Base-by-base conservation (phyloP, 345 rosid genomes). In the Eucalyptus paniculata region DNA sequence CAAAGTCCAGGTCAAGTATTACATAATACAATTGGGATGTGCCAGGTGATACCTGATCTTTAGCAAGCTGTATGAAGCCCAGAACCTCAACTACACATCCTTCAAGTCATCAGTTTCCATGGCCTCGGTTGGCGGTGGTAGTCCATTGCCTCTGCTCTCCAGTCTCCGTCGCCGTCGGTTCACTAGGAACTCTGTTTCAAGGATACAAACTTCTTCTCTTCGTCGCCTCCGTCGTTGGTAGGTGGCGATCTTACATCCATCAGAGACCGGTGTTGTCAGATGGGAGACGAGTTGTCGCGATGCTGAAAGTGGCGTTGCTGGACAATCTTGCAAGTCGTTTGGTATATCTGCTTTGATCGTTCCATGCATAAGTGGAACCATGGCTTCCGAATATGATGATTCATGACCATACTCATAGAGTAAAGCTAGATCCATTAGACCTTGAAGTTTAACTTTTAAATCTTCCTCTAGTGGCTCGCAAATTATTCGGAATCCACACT, bases 371-470 rank as follows among this genome's bases (percentile, higher is more conserved):
- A 56, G 62, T 56, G 65, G 14, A 58, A 3, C 28, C 65, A 1
- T 24, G 28, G 65, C 30, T 58, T 56, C 5, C 1, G 0, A 58
- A 58, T 58, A 10, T 11, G 65, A 24, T 5, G 6, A 58, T 58
- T 24, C 1, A 58, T 24, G 14, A 58, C 65, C 0, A 58, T 10
- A 10, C 1, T 58, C 28, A 0, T 9, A 23, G 30, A 58, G 65
- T 19, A 54, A 54, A 54, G 58, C 26, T 54, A 26, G 58, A 54
- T 58, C 30, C 12, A 0, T 24, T 0, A 24, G 13, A 23, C 24
- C 14, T 58, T 58, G 0, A 58, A 2, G 0, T 30, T 0, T 0
- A 5, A 24, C 6, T 58, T 24, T 9, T 5, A 24, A 58, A 58
- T 58, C 28, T 10, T 58, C 62, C 62, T 58, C 62, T 24, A 58